Evolutionary conservation across 441 rosid species (phyloP).

Genomic region (Viola pubescens): DNA sequence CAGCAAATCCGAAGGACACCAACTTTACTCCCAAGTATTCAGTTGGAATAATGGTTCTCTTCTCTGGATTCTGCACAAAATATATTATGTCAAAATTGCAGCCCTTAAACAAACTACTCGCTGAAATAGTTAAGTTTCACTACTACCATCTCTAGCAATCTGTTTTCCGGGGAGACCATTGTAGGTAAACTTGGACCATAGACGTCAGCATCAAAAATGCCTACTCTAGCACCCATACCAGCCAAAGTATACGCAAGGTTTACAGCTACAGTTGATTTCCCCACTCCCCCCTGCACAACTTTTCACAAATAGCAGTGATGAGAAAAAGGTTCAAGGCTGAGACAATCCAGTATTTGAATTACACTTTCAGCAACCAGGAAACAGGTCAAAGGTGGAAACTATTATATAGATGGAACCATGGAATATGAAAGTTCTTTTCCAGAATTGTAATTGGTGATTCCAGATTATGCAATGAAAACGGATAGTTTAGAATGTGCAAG

Average conservation of each 20-base stretch:
- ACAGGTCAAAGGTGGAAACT: background rate
- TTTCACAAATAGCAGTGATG: slow-evolving; percentile 33
- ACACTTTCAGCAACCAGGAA: slow-evolving; percentile 9
- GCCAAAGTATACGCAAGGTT: slow-evolving; percentile 93
- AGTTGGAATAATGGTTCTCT: slow-evolving; percentile 75
- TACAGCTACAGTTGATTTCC: slow-evolving; percentile 92
- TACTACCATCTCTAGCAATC: slow-evolving; percentile 73
- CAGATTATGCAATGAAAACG: slow-evolving; percentile 3
- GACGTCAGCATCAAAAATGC: slow-evolving; percentile 92
- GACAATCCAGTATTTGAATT: slow-evolving; percentile 7
- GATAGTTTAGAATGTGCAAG: background rate
- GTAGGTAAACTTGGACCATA: slow-evolving; percentile 98
- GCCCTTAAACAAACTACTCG: slow-evolving; percentile 6
- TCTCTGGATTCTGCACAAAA: slow-evolving; percentile 71
- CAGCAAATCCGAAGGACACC: slow-evolving; percentile 92
- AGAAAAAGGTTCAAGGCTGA: slow-evolving; percentile 15
- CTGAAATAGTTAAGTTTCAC: slow-evolving; percentile 15
- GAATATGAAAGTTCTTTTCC: background rate
- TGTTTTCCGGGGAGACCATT: slow-evolving; percentile 88
- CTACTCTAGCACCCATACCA: slow-evolving; percentile 97
- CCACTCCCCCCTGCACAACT: slow-evolving; percentile 92
- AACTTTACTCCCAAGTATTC: slow-evolving; percentile 90
- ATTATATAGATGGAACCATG: background rate
- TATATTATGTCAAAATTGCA: slow-evolving; percentile 19
- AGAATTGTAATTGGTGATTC: background rate